Evolutionary conservation across 768 basidiomycete genomes (phyloP), one percentile per base, ranked within the genome.

Genomic region (Lentinula edodes): DNA sequence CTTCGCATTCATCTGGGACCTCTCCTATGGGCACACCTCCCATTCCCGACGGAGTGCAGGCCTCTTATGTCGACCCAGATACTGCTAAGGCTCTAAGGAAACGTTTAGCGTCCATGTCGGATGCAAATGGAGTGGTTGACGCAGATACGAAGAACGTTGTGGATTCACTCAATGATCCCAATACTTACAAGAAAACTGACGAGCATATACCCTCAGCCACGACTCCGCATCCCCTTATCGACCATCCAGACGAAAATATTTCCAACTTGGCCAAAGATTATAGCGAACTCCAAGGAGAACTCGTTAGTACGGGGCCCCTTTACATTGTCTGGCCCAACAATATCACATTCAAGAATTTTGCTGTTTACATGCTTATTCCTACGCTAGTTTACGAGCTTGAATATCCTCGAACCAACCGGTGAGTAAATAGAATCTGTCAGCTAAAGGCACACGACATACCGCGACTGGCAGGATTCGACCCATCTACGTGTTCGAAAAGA

Each of bases 351-450:
- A 83, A 80, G 68, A 89, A 93, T 72, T 98, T 95, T 70, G 83
- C 83, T 34, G 82, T 89, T 42, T 99, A 95, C 74, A 85, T 92
- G 75, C 75, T 95, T 42, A 87, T 91, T 51, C 97, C 97, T 13
- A 93, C 93, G 0, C 80, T 99, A 46, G 95, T 98, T 6, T 99
- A 99, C 69, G 95, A 98, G 72, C 78, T 98, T 38, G 95, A 98
- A 73, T 99, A 95, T 72, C 96, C 96, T 9, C 78, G 96, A 55
- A 98, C 96, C 9, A 86, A 91, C 36, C 76, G 80, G 92, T 92
- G 68, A 54, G 83, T 74, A 9, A 13, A 18, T 20, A 9, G 9
- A 23, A 9, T 20, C 5, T 12, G 8, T 23, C 12, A 6, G 20
- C 8, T 7, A 4, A 20, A 23, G 20, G n/a, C 23, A 23, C 10